phyloP scores from a whole-genome alignment of 805 yeast species.

The Starmerella tilneyi region DNA sequence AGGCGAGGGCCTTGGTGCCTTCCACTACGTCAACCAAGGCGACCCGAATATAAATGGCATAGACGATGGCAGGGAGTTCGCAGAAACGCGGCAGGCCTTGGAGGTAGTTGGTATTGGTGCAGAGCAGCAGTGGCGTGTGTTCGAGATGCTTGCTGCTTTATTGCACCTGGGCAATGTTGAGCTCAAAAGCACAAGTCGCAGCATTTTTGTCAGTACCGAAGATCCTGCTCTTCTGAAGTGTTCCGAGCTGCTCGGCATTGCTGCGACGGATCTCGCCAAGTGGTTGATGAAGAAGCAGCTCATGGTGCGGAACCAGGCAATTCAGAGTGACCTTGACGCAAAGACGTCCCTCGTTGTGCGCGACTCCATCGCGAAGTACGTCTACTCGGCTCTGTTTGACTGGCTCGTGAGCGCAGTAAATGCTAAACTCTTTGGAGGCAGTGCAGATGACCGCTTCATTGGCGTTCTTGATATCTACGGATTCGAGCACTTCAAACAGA shows the following conservation, averaged over 20 bases:
- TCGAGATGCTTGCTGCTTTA: slow-evolving; percentile 73
- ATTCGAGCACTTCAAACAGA: slow-evolving; percentile 87
- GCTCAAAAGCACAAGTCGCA: slow-evolving; percentile 71
- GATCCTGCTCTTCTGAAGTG: slow-evolving; percentile 79
- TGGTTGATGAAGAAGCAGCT: slow-evolving; percentile 93
- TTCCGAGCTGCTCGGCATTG: slow-evolving; percentile 73
- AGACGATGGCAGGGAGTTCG: slow-evolving; percentile 72
- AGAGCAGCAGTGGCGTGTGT: slow-evolving; percentile 54
- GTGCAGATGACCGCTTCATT: slow-evolving; percentile 70
- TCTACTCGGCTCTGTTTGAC: slow-evolving; percentile 84
- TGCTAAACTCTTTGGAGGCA: slow-evolving; percentile 43
- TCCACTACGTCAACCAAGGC: slow-evolving; percentile 77
- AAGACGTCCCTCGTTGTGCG: slow-evolving; percentile 83
- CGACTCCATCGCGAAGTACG: slow-evolving; percentile 93
- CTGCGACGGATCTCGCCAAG: slow-evolving; percentile 61
- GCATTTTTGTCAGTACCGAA: slow-evolving; percentile 70
- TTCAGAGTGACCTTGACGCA: slow-evolving; percentile 68
- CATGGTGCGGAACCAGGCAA: slow-evolving; percentile 83
- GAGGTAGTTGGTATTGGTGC: slow-evolving; percentile 61
- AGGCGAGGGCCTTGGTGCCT: slow-evolving; percentile 50
- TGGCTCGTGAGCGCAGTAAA: slow-evolving; percentile 88
- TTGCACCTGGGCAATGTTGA: slow-evolving; percentile 89
- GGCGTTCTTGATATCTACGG: slow-evolving; percentile 98
- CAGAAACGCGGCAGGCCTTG: slow-evolving; percentile 66
- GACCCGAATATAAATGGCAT: slow-evolving; percentile 56